Evolutionary conservation across 2,329 filamentous ascomycete species (phyloP).

Genomic region (Dothideomycetidae sp.): DNA sequence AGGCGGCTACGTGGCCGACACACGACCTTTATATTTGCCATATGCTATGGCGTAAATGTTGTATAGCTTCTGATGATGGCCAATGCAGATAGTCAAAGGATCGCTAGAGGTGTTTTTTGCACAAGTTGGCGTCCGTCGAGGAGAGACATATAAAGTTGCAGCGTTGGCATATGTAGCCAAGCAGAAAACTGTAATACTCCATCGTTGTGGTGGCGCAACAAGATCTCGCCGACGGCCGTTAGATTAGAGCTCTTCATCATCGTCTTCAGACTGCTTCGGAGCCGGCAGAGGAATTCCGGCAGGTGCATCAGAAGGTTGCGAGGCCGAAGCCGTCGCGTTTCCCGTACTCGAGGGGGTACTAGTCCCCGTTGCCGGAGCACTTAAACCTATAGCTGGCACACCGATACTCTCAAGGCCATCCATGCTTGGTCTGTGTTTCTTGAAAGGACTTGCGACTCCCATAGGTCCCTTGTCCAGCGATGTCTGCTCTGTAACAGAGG

Average conservation of each 20-base stretch:
- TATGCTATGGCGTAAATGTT: too few species aligned
- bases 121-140: background rate
- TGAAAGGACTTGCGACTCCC: slow-evolving; percentile 56
- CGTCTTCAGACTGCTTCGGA: slow-evolving; percentile 6
- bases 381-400: slow-evolving; percentile 6
- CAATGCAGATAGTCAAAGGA: too few species aligned
- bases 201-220: background rate
- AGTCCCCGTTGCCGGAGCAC: slow-evolving; percentile 4
- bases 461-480: slow-evolving; percentile 16
- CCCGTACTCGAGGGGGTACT: slow-evolving; percentile 2
- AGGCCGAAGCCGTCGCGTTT: background rate
- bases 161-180: background rate
- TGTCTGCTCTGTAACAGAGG: background rate
- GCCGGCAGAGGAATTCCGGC: slow-evolving; percentile 1
- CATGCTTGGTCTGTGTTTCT: slow-evolving; percentile 56
- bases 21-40: too few species aligned
- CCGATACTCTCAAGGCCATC: slow-evolving; percentile 22
- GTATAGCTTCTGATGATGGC: too few species aligned
- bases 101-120: too few species aligned
- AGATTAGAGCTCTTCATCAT: slow-evolving; percentile 12
- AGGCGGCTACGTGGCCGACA: too few species aligned
- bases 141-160: background rate
- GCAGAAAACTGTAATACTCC: background rate
- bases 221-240: background rate
- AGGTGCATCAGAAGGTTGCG: slow-evolving; percentile 6